A percentile compares a stretch with the other conserved stretches of the same genome.
Conservation (phyloP, 225 moss, liverwort and hornwort genomes). For the Physcomitrium patens region DNA sequence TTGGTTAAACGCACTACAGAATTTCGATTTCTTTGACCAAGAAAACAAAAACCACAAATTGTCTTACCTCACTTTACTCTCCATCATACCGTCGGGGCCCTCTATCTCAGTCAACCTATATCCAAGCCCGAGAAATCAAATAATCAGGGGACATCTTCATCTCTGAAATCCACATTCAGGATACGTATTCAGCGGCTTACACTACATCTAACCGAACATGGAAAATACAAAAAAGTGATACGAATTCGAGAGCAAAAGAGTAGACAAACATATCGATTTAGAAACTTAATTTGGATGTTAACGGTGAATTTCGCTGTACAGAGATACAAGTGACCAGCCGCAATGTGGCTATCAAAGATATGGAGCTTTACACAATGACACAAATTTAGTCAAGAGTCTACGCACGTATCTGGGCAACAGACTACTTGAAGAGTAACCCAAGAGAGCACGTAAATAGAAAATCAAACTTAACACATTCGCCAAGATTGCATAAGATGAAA, state of each 20-base stretch:
- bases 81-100: conserved; percentile 71
- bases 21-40: conserved; percentile 8
- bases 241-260: conserved; percentile 3
- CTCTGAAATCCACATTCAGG: conserved; percentile 36
- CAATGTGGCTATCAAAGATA: too few species aligned
- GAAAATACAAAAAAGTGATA: not conserved
- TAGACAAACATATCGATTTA: conserved; percentile 4
- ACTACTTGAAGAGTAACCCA: not conserved
- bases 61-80: conserved; percentile 86
- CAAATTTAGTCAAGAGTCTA: not conserved
- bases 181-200: conserved; percentile 28
- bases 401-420: not conserved
- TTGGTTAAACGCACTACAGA: not conserved
- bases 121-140: conserved; percentile 50
- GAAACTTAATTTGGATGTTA: not conserved
- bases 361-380: too few species aligned
- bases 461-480: not conserved
- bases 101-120: conserved; percentile 97
- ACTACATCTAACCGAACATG: conserved; percentile 3
- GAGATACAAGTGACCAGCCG: not conserved
- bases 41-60: not conserved
- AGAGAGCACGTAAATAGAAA: not conserved
- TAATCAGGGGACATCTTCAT: conserved; percentile 39
- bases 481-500: not conserved
- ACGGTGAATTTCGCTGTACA: not conserved